Evolutionary conservation across 2,329 filamentous ascomycete genomes (phyloP).

Genomic region (Alternaria sp.): DNA sequence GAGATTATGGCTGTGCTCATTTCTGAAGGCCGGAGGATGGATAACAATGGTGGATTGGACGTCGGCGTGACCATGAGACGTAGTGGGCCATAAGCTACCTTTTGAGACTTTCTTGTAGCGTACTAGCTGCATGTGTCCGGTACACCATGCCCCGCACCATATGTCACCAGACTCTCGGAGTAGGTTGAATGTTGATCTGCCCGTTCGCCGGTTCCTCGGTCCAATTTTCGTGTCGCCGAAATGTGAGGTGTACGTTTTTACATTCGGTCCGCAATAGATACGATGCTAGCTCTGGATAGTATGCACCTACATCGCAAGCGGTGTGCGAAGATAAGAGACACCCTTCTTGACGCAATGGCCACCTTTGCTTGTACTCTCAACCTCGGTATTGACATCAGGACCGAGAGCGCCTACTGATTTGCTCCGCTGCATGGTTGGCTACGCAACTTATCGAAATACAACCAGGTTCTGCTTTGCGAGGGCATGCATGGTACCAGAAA

Average conservation of each 20-base stretch:
- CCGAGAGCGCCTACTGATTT: neutral
- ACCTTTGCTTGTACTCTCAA: neutral
- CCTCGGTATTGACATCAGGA: neutral
- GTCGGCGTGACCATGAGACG: neutral
- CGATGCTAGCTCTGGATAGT: neutral
- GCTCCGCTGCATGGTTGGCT: neutral
- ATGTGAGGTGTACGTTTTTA: neutral
- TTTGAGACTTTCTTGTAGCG: neutral
- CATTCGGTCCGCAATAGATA: conserved; percentile 2
- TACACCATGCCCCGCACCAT: neutral
- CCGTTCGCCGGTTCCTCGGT: neutral
- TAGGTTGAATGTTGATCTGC: neutral
- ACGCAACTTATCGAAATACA: neutral
- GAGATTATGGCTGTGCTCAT: neutral
- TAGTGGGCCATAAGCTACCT: neutral
- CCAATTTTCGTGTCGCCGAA: neutral
- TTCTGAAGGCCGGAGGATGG: neutral
- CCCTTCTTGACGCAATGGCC: neutral
- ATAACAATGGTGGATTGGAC: neutral
- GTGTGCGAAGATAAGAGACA: conserved; percentile 2
- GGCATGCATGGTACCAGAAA: neutral
- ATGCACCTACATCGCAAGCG: neutral
- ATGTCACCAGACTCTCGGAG: neutral
- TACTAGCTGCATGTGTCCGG: neutral
- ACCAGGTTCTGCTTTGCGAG: neutral